phyloP scores from a whole-genome alignment of 345 rosid species.

The Iberis pinnata region DNA sequence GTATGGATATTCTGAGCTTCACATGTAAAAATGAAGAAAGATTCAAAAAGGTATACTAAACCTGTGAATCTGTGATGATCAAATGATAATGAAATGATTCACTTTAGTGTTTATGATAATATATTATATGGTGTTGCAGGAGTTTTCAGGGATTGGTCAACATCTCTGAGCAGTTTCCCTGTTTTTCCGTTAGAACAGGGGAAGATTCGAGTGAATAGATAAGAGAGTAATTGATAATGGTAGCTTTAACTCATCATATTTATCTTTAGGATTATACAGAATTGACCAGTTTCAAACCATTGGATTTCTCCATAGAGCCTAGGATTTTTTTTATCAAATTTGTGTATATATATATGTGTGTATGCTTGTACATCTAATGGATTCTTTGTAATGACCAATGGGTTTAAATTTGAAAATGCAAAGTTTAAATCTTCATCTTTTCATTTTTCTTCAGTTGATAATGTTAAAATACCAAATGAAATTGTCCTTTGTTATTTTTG shows the following conservation, averaged over 20 bases:
- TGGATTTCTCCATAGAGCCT: too few species aligned
- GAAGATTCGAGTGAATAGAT: slow-evolving; percentile 15
- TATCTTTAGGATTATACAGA: slow-evolving; percentile 26
- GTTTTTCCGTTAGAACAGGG: slow-evolving; percentile 6
- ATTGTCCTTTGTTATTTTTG: too few species aligned
- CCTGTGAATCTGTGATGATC: background rate
- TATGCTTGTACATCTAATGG: slow-evolving; percentile 12
- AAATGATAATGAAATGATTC: background rate
- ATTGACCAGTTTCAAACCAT: slow-evolving; percentile 16
- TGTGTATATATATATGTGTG: slow-evolving; percentile 13
- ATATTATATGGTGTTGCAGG: background rate
- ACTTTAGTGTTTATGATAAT: background rate
- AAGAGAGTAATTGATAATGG: background rate
- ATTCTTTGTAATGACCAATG: slow-evolving; percentile 23
- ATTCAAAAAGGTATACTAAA: slow-evolving; percentile 1
- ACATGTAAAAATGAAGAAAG: slow-evolving; percentile 36
- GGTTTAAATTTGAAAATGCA: slow-evolving; percentile 7
- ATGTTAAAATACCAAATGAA: too few species aligned
- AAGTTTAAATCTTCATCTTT: background rate
- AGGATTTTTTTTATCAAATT: background rate
- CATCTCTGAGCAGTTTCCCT: background rate
- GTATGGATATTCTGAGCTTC: slow-evolving; percentile 45
- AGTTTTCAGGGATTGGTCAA: slow-evolving; percentile 14
- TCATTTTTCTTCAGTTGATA: background rate
- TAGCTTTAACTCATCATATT: slow-evolving; percentile 11